phyloP scores from a whole-genome alignment of 169 alveolate species.

The Plasmodium cynomolgi region DNA sequence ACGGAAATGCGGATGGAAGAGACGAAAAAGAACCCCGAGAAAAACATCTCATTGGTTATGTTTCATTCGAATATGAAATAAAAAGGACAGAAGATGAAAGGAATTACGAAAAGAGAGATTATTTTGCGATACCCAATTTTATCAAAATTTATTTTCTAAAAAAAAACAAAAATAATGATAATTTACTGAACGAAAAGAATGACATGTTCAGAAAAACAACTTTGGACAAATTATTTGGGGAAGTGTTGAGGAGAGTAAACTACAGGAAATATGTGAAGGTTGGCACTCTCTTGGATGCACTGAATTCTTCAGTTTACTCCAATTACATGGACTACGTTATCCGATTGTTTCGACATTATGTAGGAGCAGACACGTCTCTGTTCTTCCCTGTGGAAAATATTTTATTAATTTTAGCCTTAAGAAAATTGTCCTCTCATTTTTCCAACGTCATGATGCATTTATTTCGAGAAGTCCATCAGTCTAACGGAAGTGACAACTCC shows the following conservation, averaged over 20 bases:
- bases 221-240: constrained; percentile 45
- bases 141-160: constrained; percentile 45
- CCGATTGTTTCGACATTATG: constrained; percentile 9
- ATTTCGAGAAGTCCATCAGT: constrained; percentile 23
- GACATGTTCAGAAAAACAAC: neutral
- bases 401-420: constrained; percentile 23
- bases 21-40: neutral
- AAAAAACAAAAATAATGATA: neutral
- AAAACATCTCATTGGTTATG: constrained; percentile 36
- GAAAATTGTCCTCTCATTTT: constrained; percentile 46
- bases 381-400: constrained; percentile 43
- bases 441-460: neutral
- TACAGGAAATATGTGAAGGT: constrained; percentile 50
- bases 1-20: neutral
- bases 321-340: constrained; percentile 24
- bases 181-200: neutral
- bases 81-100: constrained; percentile 3
- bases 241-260: constrained; percentile 23
- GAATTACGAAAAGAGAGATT: neutral
- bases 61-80: constrained; percentile 45
- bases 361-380: neutral
- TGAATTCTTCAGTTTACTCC: neutral
- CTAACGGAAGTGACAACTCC: neutral
- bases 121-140: constrained; percentile 39
- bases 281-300: constrained; percentile 5